A percentile compares a stretch with the other conserved stretches of the same genome.
phyloP scores from a whole-genome alignment of 1,284 basidiomycete genomes.

The Pyrrhoderma noxium region DNA sequence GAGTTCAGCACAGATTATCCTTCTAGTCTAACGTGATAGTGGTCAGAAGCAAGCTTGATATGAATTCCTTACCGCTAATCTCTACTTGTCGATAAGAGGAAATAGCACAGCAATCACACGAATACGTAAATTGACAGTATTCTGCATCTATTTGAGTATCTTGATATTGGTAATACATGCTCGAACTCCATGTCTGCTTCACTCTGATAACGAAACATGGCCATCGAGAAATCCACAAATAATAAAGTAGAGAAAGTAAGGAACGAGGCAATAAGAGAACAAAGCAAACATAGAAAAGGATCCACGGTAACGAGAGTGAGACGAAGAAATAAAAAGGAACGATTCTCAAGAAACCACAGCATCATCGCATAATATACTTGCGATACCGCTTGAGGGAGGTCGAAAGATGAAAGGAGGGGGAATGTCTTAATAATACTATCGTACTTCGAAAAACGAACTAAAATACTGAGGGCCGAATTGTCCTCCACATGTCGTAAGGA shows the following conservation, averaged over 20 bases:
- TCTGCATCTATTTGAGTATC: neutral
- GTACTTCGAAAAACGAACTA: conserved; percentile 16
- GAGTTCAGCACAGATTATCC: too few relatives aligned
- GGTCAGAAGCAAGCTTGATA: neutral
- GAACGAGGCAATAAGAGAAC: conserved; percentile 1
- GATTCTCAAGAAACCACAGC: conserved; percentile 1
- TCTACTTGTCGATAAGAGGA: neutral
- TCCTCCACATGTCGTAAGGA: conserved; percentile 15
- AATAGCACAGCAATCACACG: neutral
- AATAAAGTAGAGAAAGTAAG: neutral
- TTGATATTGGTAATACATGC: conserved; percentile 1
- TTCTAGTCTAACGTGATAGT: neutral
- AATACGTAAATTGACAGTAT: neutral
- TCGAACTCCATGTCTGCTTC: neutral
- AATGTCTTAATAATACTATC: conserved; percentile 2
- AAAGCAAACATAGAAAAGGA: conserved; percentile 6
- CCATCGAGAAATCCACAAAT: conserved; percentile 2
- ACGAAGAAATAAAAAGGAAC: neutral
- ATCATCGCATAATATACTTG: neutral
- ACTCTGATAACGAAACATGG: conserved; percentile 1
- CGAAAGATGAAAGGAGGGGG: too few relatives aligned
- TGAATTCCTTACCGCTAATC: neutral
- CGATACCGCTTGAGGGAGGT: conserved; percentile 3
- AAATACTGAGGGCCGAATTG: conserved; percentile 8
- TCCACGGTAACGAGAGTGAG: conserved; percentile 2